Percentiles rank a stretch among this genome's conserved stretches.
phyloP scores from a whole-genome alignment of 345 rosid species.

The Hibiscus mutabilis region DNA sequence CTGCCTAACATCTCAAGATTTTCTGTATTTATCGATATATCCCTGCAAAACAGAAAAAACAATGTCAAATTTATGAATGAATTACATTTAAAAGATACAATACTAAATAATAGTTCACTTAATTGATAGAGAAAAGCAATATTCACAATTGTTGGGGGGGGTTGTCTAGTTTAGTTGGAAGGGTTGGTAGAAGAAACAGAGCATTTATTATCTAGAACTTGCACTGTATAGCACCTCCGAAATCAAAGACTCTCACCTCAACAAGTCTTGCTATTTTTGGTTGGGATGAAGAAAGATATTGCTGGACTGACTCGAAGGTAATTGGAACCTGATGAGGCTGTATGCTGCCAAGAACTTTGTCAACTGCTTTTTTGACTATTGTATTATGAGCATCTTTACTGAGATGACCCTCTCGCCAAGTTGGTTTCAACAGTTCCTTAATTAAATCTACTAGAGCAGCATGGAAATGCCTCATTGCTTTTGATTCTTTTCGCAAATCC shows the following conservation, averaged over 20 bases:
- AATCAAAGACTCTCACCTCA: conserved; percentile 49
- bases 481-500: conserved; percentile 38
- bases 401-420: conserved; percentile 82
- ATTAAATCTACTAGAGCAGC: conserved; percentile 53
- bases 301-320: conserved; percentile 37
- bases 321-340: conserved; percentile 57
- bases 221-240: neutral
- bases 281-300: conserved; percentile 48
- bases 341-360: conserved; percentile 57
- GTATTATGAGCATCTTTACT: conserved; percentile 73
- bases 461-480: conserved; percentile 50
- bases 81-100: neutral
- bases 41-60: conserved; percentile 50
- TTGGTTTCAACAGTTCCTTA: conserved; percentile 70
- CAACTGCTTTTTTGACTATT: conserved; percentile 65
- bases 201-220: neutral
- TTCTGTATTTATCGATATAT: conserved; percentile 57
- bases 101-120: neutral
- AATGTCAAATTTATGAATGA: neutral
- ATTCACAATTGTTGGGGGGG: neutral
- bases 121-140: neutral
- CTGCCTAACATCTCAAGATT: conserved; percentile 40
- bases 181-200: neutral
- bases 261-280: conserved; percentile 64
- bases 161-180: neutral